Percentiles rank a stretch among this genome's conserved stretches.
These are phyloP conservation scores for Pyropia yezoensis DNA, from an alignment of 23 red algal genomes.

Conservation along the genomic window DNA sequence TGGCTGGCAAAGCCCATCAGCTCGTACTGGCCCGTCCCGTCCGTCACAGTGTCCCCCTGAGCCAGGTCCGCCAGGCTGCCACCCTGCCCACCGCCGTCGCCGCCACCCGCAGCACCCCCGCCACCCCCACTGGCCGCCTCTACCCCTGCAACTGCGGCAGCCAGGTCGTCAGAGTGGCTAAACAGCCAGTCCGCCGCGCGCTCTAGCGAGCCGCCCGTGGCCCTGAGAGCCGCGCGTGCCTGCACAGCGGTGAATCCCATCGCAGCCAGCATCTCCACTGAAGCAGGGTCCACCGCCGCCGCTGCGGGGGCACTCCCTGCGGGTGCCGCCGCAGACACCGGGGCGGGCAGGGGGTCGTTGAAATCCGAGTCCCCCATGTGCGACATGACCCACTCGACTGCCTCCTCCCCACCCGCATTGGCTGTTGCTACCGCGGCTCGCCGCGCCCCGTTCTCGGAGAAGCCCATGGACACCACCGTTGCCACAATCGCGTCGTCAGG, in stretches of 20 bases:
- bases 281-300: constrained; percentile 4
- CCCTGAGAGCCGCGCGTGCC: constrained; percentile 51
- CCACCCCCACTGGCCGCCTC: not conserved
- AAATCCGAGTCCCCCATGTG: constrained; percentile 79
- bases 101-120: constrained; percentile 9
- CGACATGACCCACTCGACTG: constrained; percentile 66
- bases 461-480: constrained; percentile 62
- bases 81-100: not conserved
- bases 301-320: constrained; percentile 1
- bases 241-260: constrained; percentile 79
- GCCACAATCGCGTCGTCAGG: constrained; percentile 52
- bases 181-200: constrained; percentile 91
- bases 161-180: constrained; percentile 36
- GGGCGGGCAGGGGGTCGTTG: constrained; percentile 39
- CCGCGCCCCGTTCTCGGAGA: constrained; percentile 67
- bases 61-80: constrained; percentile 1
- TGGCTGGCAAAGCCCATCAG: constrained; percentile 72
- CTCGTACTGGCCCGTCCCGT: constrained; percentile 64
- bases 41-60: not conserved
- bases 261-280: constrained; percentile 16
- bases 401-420: constrained; percentile 48
- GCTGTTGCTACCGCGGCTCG: constrained; percentile 56
- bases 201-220: constrained; percentile 43
- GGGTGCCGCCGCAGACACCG: not conserved
- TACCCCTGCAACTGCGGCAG: constrained; percentile 12